A percentile compares a stretch with the other conserved stretches of the same genome.
Evolutionary conservation across 148 eudicot species (phyloP).

Genomic region (Pouteria glomerata): DNA sequence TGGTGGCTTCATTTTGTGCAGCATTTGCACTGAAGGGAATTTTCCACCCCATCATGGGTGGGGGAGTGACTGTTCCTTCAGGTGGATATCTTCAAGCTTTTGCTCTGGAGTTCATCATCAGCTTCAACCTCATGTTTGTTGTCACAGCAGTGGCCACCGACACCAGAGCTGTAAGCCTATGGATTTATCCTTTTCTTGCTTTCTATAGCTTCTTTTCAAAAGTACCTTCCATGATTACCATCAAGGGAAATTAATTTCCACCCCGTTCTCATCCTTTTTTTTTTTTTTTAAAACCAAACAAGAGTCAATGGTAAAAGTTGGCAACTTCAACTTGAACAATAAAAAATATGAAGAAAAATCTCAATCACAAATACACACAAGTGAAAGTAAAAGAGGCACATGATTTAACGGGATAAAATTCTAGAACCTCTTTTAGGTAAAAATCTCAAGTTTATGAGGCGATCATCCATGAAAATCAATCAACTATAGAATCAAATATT

Average conservation of each 20-base stretch:
- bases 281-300: too few relatives aligned
- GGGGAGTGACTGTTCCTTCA: slow-evolving; percentile 85
- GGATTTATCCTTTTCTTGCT: too few relatives aligned
- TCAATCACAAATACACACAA: too few relatives aligned
- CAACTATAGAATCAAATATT: too few relatives aligned
- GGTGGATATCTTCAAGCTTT: slow-evolving; percentile 65
- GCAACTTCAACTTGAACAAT: slow-evolving; percentile 2
- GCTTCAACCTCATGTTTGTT: slow-evolving; percentile 98
- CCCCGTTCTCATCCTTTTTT: not conserved
- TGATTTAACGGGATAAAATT: slow-evolving; percentile 14
- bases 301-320: slow-evolving; percentile 14
- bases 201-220: too few relatives aligned
- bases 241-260: not conserved
- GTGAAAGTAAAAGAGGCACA: too few relatives aligned
- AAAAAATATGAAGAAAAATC: too few relatives aligned
- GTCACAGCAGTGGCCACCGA: slow-evolving; percentile 97
- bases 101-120: slow-evolving; percentile 78
- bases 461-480: too few relatives aligned
- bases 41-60: slow-evolving; percentile 76
- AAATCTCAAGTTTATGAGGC: not conserved
- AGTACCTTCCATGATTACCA: too few relatives aligned
- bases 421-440: too few relatives aligned
- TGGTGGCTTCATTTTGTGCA: slow-evolving; percentile 76
- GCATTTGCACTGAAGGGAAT: slow-evolving; percentile 61
- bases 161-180: slow-evolving; percentile 79